These are phyloP conservation scores for Golubevia sp. DNA, from an alignment of 1,284 basidiomycete species.

Conservation along the genomic window DNA sequence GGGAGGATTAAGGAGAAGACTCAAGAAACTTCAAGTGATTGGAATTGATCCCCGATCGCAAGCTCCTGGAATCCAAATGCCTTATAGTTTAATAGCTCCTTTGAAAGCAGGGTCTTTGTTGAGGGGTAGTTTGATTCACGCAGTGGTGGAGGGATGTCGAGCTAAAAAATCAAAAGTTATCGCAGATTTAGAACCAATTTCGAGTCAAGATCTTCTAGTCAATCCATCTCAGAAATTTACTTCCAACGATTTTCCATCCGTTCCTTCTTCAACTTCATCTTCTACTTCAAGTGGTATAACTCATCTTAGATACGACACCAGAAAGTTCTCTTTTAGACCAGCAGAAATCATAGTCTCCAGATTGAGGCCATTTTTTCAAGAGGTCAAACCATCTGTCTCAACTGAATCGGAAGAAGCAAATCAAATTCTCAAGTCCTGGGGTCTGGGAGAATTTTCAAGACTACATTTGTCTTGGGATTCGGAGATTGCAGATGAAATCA, in stretches of 20 bases:
- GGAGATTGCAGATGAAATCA: too few species aligned
- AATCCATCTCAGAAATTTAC: background rate
- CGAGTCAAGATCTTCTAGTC: background rate
- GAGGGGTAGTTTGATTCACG: conserved; percentile 7
- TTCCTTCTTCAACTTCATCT: background rate
- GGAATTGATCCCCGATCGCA: conserved; percentile 17
- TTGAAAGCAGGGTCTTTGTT: conserved; percentile 23
- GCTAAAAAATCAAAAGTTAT: background rate
- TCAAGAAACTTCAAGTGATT: conserved; percentile 13
- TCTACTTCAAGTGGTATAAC: conserved; percentile 9
- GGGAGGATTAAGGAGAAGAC: conserved; percentile 5
- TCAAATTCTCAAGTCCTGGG: too few species aligned
- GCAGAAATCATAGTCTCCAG: conserved; percentile 36
- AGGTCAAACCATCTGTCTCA: conserved; percentile 9
- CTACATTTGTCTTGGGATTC: too few species aligned
- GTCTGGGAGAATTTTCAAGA: too few species aligned
- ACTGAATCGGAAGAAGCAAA: background rate
- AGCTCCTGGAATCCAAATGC: conserved; percentile 27
- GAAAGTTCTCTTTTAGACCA: conserved; percentile 40
- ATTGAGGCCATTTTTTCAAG: conserved; percentile 27
- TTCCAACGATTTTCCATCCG: too few species aligned
- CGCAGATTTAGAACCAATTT: background rate
- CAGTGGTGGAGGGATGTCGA: background rate
- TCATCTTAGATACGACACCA: conserved; percentile 39
- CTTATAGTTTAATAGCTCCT: conserved; percentile 12